phyloP scores from a whole-genome alignment of 2,329 filamentous ascomycete genomes.

The Cladosporium austrohemisphaericum region DNA sequence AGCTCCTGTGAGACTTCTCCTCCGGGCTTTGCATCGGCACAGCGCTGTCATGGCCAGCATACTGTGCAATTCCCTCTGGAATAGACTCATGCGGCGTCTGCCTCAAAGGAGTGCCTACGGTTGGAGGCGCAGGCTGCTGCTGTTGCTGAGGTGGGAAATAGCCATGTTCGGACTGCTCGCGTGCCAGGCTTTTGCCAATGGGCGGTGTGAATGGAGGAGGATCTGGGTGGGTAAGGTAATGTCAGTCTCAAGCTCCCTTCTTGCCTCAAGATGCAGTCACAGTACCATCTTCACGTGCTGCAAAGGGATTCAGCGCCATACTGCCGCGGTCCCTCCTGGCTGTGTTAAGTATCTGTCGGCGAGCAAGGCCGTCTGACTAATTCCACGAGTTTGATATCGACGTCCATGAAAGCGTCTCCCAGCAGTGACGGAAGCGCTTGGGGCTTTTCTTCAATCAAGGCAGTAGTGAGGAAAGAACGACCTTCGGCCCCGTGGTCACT shows the following conservation, averaged over 20 bases:
- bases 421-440: background rate
- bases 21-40: background rate
- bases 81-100: background rate
- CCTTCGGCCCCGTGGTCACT: no score
- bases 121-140: conserved; percentile 1
- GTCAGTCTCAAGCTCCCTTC: background rate
- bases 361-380: background rate
- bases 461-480: background rate
- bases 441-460: background rate
- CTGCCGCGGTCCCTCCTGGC: no score
- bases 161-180: conserved; percentile 1
- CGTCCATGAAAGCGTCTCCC: conserved; percentile 5
- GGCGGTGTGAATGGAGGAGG: conserved; percentile 7
- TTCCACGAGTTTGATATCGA: background rate
- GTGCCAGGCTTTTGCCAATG: background rate
- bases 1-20: background rate
- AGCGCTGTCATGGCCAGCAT: background rate
- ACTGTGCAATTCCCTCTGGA: background rate
- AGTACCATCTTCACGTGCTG: background rate
- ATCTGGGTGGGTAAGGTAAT: background rate
- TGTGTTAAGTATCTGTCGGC: background rate
- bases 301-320: conserved; percentile 3
- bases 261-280: no score
- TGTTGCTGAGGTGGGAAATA: conserved; percentile 11
- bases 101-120: background rate